Evolutionary conservation across 129 eudicot genomes (phyloP).

Genomic region (carrot (Daucus carota)): DH1_v3.0 NC_030386.2:40301501-40302000

Average conservation of each 20-base stretch:
- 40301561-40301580: slow-evolving; percentile 85
- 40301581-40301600: slow-evolving; percentile 93
- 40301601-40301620: slow-evolving; percentile 99
- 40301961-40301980: no score
- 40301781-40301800: not conserved
- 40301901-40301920: no score
- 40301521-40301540: slow-evolving; percentile 33
- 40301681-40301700: not conserved
- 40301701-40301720: not conserved
- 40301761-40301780: no score
- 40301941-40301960: no score
- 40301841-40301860: no score
- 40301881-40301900: no score
- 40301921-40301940: no score
- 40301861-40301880: no score
- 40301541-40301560: slow-evolving; percentile 97
- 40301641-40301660: not conserved
- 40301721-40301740: not conserved
- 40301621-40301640: slow-evolving; percentile 60
- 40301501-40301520: not conserved
- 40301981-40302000: no score
- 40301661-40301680: slow-evolving; percentile 13
- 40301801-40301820: no score
- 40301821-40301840: no score
- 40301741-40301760: not conserved